phyloP scores from a whole-genome alignment of 2,329 filamentous ascomycete species.

The Xylaria sp. region DNA sequence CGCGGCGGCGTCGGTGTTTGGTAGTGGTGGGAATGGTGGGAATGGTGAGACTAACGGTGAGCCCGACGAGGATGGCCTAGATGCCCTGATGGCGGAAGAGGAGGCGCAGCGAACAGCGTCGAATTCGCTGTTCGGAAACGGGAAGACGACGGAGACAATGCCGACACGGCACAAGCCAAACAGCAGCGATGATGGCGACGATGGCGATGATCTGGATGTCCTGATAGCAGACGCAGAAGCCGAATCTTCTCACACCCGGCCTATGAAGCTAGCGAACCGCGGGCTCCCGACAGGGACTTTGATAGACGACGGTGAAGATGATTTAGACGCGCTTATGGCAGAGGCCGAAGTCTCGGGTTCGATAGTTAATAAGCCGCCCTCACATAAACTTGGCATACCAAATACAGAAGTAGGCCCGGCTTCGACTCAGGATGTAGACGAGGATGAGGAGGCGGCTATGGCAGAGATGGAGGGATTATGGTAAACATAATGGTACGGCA shows the following conservation, averaged over 20 bases:
- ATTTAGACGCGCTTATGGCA: slow-evolving; percentile 39
- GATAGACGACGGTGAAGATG: slow-evolving; percentile 31
- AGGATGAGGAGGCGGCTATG: slow-evolving; percentile 39
- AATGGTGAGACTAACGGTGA: slow-evolving; percentile 34
- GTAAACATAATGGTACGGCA: slow-evolving; percentile 47
- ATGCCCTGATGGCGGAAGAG: slow-evolving; percentile 64
- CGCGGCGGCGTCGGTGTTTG: slow-evolving; percentile 39
- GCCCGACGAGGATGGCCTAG: slow-evolving; percentile 57
- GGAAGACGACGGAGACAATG: slow-evolving; percentile 21
- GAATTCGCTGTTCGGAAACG: slow-evolving; percentile 38
- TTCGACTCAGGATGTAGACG: slow-evolving; percentile 11
- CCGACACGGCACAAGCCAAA: slow-evolving; percentile 42
- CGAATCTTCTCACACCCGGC: slow-evolving; percentile 6
- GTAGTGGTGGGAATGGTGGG: slow-evolving; percentile 40
- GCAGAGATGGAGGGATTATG: slow-evolving; percentile 63
- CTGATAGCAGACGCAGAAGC: slow-evolving; percentile 51
- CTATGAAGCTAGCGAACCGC: background rate
- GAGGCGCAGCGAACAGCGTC: slow-evolving; percentile 47
- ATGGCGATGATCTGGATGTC: slow-evolving; percentile 53
- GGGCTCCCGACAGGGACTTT: background rate
- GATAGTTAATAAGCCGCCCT: background rate
- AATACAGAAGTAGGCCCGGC: background rate
- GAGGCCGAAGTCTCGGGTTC: slow-evolving; percentile 33
- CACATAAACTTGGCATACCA: background rate
- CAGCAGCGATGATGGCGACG: slow-evolving; percentile 47